phyloP scores from a whole-genome alignment of 1,284 basidiomycete species.

The Ustilago cynodontis region DNA sequence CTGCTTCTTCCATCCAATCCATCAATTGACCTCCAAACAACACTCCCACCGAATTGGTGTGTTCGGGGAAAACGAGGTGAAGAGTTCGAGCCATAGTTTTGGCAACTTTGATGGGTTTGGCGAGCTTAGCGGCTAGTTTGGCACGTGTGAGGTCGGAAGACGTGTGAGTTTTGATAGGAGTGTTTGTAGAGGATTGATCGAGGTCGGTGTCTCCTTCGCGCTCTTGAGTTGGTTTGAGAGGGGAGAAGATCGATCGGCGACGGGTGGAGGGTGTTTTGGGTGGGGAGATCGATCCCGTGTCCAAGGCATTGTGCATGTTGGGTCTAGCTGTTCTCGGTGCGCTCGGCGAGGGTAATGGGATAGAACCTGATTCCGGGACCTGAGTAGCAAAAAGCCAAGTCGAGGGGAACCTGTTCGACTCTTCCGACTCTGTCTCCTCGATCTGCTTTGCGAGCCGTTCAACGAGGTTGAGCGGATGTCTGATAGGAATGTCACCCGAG shows the following conservation, averaged over 20 bases:
- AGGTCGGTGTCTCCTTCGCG: constrained; percentile 43
- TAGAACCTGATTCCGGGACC: constrained; percentile 29
- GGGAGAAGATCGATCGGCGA: constrained; percentile 41
- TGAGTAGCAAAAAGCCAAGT: constrained; percentile 27
- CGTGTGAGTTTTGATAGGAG: constrained; percentile 31
- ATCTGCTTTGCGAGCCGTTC: constrained; percentile 42
- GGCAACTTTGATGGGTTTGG: constrained; percentile 48
- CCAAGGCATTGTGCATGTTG: not conserved
- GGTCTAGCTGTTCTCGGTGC: constrained; percentile 24
- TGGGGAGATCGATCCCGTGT: constrained; percentile 13
- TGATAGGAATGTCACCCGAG: constrained; percentile 42
- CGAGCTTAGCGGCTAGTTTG: constrained; percentile 24
- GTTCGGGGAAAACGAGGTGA: constrained; percentile 62
- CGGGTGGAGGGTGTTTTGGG: constrained; percentile 19
- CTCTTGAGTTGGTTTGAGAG: constrained; percentile 46
- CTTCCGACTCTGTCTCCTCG: constrained; percentile 6
- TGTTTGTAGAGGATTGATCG: constrained; percentile 34
- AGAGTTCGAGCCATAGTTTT: constrained; percentile 50
- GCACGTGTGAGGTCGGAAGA: constrained; percentile 19
- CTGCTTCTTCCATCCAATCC: constrained; percentile 63
- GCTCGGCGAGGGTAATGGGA: constrained; percentile 40
- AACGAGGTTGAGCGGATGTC: constrained; percentile 43
- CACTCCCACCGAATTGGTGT: constrained; percentile 55
- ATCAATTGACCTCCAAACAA: constrained; percentile 63
- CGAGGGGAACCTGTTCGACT: not conserved